A percentile compares a stretch with the other conserved stretches of the same genome.
Conservation (phyloP, 371 early-diverging fungal genomes). For the Rhizopus stolonifer region DNA sequence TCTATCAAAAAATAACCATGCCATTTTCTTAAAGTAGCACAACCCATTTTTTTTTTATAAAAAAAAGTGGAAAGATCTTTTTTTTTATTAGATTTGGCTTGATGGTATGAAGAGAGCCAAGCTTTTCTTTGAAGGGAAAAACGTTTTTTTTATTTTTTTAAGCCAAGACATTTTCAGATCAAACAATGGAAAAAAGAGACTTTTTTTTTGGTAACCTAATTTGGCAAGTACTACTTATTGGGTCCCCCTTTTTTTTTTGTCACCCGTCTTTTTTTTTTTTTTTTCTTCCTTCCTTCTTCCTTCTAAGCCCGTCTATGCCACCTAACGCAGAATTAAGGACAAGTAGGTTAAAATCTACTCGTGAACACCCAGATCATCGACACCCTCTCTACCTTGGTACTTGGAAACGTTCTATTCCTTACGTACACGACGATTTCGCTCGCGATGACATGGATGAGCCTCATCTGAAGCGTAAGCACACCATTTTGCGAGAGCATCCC, state of each 20-base stretch:
- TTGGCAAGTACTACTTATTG: no score
- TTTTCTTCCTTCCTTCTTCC: not conserved
- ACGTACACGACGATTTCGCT: constrained; percentile 72
- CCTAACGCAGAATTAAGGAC: not conserved
- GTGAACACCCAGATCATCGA: constrained; percentile 65
- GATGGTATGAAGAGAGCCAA: no score
- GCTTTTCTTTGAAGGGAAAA: no score
- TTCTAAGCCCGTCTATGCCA: constrained; percentile 1
- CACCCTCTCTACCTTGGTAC: constrained; percentile 80
- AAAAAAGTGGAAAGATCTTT: no score
- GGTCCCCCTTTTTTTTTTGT: not conserved
- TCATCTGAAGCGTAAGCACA: constrained; percentile 86
- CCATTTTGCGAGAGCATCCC: constrained; percentile 87
- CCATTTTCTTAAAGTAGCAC: no score
- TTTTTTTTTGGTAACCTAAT: no score
- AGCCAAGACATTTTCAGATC: no score
- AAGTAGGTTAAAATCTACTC: not conserved
- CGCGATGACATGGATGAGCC: constrained; percentile 93
- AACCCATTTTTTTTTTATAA: no score
- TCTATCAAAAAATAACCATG: no score
- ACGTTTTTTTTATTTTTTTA: no score
- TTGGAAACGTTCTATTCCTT: constrained; percentile 84
- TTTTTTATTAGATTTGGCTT: no score
- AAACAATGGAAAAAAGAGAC: no score
- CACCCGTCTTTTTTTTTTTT: not conserved